Conservation (phyloP, 2,329 filamentous ascomycete genomes). For the Ceratocystis huliohia region DNA sequence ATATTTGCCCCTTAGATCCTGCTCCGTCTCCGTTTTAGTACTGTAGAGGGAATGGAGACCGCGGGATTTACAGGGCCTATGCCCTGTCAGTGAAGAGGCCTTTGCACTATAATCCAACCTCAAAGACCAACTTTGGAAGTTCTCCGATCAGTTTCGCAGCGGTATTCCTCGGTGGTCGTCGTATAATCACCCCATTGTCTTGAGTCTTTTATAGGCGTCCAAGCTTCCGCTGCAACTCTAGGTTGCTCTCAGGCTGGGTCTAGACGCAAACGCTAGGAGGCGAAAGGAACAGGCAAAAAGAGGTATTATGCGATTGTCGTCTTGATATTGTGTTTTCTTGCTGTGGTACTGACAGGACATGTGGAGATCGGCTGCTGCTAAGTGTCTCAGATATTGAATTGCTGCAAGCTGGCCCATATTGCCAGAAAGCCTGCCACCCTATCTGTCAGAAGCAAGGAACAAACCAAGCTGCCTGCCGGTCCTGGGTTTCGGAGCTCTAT, state of each 20-base stretch:
- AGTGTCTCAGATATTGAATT: not conserved
- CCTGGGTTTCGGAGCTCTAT: too few species aligned
- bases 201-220: not conserved
- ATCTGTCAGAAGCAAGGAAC: too few species aligned
- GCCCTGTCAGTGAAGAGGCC: not conserved
- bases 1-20: not conserved
- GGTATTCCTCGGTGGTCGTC: not conserved
- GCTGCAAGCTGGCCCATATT: not conserved
- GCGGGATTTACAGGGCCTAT: conserved; percentile 1
- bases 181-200: not conserved
- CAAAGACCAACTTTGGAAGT: too few species aligned
- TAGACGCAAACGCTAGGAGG: not conserved
- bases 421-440: too few species aligned
- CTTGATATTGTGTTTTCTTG: too few species aligned
- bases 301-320: not conserved
- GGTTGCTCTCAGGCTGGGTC: not conserved
- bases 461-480: too few species aligned
- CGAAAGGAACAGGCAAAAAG: not conserved
- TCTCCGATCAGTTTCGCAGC: not conserved
- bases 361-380: not conserved
- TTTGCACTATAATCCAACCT: conserved; percentile 6
- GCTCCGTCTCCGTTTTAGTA: not conserved
- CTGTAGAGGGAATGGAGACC: not conserved
- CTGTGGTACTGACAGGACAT: not conserved
- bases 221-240: not conserved